phyloP scores from a whole-genome alignment of 495 filamentous ascomycete species.

The Opeltia flavorubescens region DNA sequence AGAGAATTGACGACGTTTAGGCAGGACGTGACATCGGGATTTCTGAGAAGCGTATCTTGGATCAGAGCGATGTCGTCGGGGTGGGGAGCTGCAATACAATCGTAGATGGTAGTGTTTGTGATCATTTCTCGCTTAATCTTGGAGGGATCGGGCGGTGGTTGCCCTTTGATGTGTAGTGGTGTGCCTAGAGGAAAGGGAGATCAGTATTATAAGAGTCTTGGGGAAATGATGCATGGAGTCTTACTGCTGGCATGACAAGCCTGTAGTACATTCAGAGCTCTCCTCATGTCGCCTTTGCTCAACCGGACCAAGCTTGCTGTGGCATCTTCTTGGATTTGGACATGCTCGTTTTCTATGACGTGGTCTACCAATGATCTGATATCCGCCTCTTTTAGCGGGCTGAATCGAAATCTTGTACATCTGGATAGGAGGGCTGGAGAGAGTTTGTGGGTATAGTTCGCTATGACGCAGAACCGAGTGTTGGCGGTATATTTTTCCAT shows the following conservation, averaged over 20 bases:
- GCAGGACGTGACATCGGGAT: conserved; percentile 73
- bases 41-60: conserved; percentile 64
- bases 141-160: conserved; percentile 27
- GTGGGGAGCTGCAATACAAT: conserved; percentile 92
- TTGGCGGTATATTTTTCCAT: conserved; percentile 99
- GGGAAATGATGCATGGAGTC: too few species aligned
- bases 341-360: conserved; percentile 75
- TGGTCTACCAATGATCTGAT: conserved; percentile 73
- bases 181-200: conserved; percentile 31
- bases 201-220: too few species aligned
- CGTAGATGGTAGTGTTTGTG: conserved; percentile 85
- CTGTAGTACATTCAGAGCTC: conserved; percentile 89
- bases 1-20: conserved; percentile 74
- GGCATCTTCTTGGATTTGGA: conserved; percentile 70
- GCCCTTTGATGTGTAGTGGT: conserved; percentile 51
- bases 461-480: conserved; percentile 95
- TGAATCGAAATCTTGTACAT: conserved; percentile 92
- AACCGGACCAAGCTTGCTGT: conserved; percentile 67
- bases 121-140: conserved; percentile 63
- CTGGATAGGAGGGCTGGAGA: conserved; percentile 82
- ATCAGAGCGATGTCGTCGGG: conserved; percentile 80
- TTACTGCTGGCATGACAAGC: conserved; percentile 88
- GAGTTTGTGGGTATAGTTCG: conserved; percentile 99
- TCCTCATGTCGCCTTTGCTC: conserved; percentile 91
- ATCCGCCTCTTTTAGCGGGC: conserved; percentile 75